phyloP scores from a whole-genome alignment of 192 early-diverging fungal species.

The Coemansia sp. region DNA sequence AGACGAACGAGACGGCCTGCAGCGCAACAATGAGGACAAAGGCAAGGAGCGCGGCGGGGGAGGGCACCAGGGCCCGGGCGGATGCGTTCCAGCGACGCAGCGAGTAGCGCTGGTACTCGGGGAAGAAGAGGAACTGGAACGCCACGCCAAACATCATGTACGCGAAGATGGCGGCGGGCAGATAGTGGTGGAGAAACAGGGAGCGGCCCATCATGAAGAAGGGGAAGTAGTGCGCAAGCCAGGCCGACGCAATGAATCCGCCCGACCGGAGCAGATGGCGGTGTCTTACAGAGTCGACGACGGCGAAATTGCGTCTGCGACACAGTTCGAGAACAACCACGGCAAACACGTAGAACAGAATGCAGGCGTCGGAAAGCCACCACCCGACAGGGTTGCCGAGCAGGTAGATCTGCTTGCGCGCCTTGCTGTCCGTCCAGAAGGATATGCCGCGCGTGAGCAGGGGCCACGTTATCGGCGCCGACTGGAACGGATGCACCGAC shows the following conservation, averaged over 20 bases:
- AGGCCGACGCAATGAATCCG: conserved; percentile 66
- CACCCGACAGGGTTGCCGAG: conserved; percentile 86
- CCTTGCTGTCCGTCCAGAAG: conserved; percentile 85
- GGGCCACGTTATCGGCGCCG: conserved; percentile 82
- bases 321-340: conserved; percentile 71
- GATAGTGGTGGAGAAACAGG: conserved; percentile 82
- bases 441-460: conserved; percentile 84
- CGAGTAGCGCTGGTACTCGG: conserved; percentile 46
- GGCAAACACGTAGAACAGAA: conserved; percentile 57
- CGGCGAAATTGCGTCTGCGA: conserved; percentile 71
- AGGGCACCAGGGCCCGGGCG: conserved; percentile 44
- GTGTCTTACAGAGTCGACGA: conserved; percentile 37
- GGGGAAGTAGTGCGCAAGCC: conserved; percentile 72
- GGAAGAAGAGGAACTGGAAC: conserved; percentile 60
- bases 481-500: conserved; percentile 90
- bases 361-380: conserved; percentile 63
- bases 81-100: conserved; percentile 33
- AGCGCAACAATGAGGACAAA: conserved; percentile 48
- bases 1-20: conserved; percentile 66
- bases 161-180: conserved; percentile 73
- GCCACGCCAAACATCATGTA: conserved; percentile 63
- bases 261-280: conserved; percentile 51
- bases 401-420: conserved; percentile 83
- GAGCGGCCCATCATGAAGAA: conserved; percentile 75
- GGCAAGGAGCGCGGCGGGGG: conserved; percentile 34